Base-by-base conservation (phyloP, 2,329 filamentous ascomycete genomes). In the Fusarium scirpi region DNA sequence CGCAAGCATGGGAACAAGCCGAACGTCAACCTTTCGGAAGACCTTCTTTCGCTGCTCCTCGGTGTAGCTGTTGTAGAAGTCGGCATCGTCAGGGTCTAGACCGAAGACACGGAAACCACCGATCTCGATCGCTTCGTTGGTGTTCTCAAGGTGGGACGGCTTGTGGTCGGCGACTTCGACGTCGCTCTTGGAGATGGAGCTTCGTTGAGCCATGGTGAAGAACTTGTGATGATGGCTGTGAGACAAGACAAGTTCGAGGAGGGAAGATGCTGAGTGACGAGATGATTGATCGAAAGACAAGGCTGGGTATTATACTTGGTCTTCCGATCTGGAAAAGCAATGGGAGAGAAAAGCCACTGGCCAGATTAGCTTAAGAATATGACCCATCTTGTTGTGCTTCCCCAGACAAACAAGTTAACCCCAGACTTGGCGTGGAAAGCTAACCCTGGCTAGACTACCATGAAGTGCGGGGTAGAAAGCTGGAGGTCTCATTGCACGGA, bases 1-100 rank as follows among this genome's bases (percentile, higher is more conserved):
- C 58, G 90, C 80, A 89, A 92, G 47, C 89, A 78, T 79, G 2
- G 84, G 84, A 20, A 78, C 62, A 8, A 78, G 69, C 13, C 74
- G 71, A 38, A 83, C 71, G 3, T 82, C 76, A 68, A 85, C 74
- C 67, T 74, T 74, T 20, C 49, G 70, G 48, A 74, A 74, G 20
- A 74, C 60, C 16, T 63, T 71, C 56, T 74, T 74, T 40, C 65
- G 58, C 48, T 74, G 65, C 25, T 71, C 71, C 27, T 74, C 71
- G 0, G 69, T 64, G 25, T 69, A 74, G 13, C 48, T 73, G 11
- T 59, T 74, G 44, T 48, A 74, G 18, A 74, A 74, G n/a, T 74
- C 71, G 11, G 71, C 71, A 69, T 74, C 71, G 2, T 69, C 69
- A 6, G 67, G 71, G 15, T 64, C 59, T 18, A 74, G 16, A 16